Conservation (phyloP, 495 filamentous ascomycete genomes). For the Neurospora hispaniola region DNA sequence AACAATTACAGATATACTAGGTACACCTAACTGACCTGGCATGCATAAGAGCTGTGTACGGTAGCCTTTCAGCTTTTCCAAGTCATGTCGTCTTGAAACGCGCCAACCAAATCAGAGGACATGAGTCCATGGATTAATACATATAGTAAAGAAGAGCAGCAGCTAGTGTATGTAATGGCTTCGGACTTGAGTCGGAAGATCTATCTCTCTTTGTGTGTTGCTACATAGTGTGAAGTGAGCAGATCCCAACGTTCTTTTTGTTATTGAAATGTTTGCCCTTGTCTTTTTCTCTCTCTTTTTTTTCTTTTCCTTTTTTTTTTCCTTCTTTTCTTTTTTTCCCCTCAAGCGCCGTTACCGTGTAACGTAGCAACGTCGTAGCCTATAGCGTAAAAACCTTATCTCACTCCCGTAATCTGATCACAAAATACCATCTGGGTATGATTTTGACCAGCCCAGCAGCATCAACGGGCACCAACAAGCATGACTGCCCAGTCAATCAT, state of each 20-base stretch:
- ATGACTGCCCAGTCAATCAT: not conserved
- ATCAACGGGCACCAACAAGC: not conserved
- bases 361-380: not conserved
- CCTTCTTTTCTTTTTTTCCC: too few species aligned
- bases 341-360: not conserved
- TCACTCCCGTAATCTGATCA: not conserved
- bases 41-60: not conserved
- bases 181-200: not conserved
- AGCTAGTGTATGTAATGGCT: not conserved
- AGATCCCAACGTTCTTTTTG: not conserved
- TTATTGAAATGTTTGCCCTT: not conserved
- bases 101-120: not conserved
- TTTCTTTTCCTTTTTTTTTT: too few species aligned
- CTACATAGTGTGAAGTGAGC: not conserved
- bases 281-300: not conserved
- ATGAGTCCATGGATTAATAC: not conserved
- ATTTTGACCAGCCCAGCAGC: not conserved
- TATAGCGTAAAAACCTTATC: not conserved
- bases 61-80: not conserved
- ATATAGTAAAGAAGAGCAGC: too few species aligned
- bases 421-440: not conserved
- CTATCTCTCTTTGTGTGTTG: too few species aligned
- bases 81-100: not conserved
- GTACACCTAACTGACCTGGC: not conserved
- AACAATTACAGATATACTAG: not conserved